phyloP scores from a whole-genome alignment of 345 rosid genomes.

The Pugionium dolabratum region DNA sequence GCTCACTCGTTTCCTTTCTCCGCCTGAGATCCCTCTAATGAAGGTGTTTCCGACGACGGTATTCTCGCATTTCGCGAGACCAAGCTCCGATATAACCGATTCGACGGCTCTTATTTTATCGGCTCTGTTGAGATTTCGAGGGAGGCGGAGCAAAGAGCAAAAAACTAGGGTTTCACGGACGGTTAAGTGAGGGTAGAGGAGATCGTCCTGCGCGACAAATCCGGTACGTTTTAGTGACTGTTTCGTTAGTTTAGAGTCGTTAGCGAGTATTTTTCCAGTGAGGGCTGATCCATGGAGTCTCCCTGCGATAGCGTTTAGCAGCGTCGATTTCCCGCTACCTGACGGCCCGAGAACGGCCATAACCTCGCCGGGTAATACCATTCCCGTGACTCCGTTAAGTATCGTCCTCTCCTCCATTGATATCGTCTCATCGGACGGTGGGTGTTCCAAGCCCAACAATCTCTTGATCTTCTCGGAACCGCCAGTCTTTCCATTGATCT shows the following conservation, averaged over 20 bases:
- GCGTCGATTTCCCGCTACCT: slow-evolving; percentile 90
- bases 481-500: slow-evolving; percentile 39
- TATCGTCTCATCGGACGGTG: slow-evolving; percentile 39
- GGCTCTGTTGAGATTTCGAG: slow-evolving; percentile 44
- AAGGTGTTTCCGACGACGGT: slow-evolving; percentile 88
- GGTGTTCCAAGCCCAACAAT: slow-evolving; percentile 35
- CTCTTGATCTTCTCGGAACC: slow-evolving; percentile 41
- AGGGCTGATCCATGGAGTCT: slow-evolving; percentile 57
- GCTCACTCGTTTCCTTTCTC: slow-evolving; percentile 89
- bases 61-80: slow-evolving; percentile 71
- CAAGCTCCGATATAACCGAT: slow-evolving; percentile 67
- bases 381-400: slow-evolving; percentile 68
- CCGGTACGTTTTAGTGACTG: slow-evolving; percentile 68
- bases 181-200: slow-evolving; percentile 92
- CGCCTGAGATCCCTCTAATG: slow-evolving; percentile 86
- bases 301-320: slow-evolving; percentile 75
- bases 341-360: slow-evolving; percentile 93
- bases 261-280: slow-evolving; percentile 68
- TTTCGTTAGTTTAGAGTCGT: slow-evolving; percentile 53
- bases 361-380: slow-evolving; percentile 82
- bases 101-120: slow-evolving; percentile 66
- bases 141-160: slow-evolving; percentile 77
- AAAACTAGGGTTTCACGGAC: slow-evolving; percentile 85
- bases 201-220: slow-evolving; percentile 86
- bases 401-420: slow-evolving; percentile 53